Evolutionary conservation across 495 filamentous ascomycete genomes (phyloP), one percentile per base, ranked within the genome.

Genomic region (Astrothelium subdiscretum): DNA sequence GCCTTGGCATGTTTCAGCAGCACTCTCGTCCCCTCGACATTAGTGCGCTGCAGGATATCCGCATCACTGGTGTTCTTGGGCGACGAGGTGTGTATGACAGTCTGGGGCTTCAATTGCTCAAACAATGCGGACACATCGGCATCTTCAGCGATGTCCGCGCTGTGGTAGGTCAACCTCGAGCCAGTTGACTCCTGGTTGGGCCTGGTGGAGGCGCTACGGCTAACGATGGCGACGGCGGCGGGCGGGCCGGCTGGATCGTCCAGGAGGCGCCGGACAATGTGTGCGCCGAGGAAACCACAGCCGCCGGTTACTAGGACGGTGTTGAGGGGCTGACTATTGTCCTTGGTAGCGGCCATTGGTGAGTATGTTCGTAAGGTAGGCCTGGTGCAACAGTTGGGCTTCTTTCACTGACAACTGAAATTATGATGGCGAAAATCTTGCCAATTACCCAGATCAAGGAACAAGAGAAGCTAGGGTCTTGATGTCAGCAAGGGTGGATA

Each of bases 201-300:
- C 43, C n/a, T 48, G 12, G n/a, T 22, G 48, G n/a, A 26, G 8
- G 66, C 43, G 0, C 38, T 68, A n/a, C 67, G 66, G 44, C 64
- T 68, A 26, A 67, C 52, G 58, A 71, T 66, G 18, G 62, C 40
- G 24, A 73, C 58, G 48, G 52, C 20, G 24, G 15, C 24, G 4
- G 48, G 20, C 6, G 6, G 8, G 22, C 48, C 6, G 3, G 12
- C 20, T 8, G 22, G 5, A 26, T 79, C 75, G 65, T 77, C 72
- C 65, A 83, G 74, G 40, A 87, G 77, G 57, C 80, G 71, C 68
- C 80, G 75, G 63, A 87, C 86, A 63, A 89, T 81, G 74, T 87
- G 84, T 68, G 83, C 81, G 69, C 86, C 86, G 13, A 89, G 80
- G 76, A 87, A 89, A 63, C 86, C 85, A 68, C 83, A 86, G 61